phyloP scores from a whole-genome alignment of 169 alveolate genomes.

The Amoebophrya sp. region DNA sequence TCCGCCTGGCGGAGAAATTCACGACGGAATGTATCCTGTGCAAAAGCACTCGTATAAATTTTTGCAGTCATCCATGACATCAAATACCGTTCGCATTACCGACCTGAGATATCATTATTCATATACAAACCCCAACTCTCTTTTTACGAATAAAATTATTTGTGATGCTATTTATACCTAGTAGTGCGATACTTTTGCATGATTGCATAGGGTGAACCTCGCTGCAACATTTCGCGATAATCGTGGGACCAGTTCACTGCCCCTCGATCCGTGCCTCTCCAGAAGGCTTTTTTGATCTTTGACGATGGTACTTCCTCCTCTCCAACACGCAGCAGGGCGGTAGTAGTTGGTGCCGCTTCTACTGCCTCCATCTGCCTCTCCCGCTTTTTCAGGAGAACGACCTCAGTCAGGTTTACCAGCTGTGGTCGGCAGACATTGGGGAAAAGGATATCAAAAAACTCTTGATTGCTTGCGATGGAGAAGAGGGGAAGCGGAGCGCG shows the following conservation, averaged over 20 bases:
- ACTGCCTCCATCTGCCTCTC: neutral
- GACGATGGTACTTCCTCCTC: too few relatives aligned
- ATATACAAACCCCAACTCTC: too few relatives aligned
- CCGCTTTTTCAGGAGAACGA: neutral
- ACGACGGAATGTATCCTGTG: too few relatives aligned
- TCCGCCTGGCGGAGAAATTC: neutral
- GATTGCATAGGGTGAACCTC: neutral
- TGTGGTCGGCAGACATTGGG: constrained; percentile 35
- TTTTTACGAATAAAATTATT: too few relatives aligned
- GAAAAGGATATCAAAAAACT: constrained; percentile 27
- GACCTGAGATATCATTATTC: too few relatives aligned
- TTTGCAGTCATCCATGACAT: too few relatives aligned
- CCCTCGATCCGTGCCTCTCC: constrained; percentile 34
- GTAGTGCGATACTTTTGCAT: too few relatives aligned
- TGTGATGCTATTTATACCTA: too few relatives aligned
- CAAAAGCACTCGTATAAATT: too few relatives aligned
- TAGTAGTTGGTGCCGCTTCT: too few relatives aligned
- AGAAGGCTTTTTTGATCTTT: neutral
- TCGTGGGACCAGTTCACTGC: constrained; percentile 26
- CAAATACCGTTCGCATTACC: too few relatives aligned
- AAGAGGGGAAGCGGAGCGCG: constrained; percentile 16
- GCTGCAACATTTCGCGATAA: neutral
- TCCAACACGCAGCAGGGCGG: too few relatives aligned
- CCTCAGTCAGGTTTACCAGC: constrained; percentile 7
- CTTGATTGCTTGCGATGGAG: neutral